Conservation (phyloP, 2,329 filamentous ascomycete genomes). For the Pseudogymnoascus sp. region DNA sequence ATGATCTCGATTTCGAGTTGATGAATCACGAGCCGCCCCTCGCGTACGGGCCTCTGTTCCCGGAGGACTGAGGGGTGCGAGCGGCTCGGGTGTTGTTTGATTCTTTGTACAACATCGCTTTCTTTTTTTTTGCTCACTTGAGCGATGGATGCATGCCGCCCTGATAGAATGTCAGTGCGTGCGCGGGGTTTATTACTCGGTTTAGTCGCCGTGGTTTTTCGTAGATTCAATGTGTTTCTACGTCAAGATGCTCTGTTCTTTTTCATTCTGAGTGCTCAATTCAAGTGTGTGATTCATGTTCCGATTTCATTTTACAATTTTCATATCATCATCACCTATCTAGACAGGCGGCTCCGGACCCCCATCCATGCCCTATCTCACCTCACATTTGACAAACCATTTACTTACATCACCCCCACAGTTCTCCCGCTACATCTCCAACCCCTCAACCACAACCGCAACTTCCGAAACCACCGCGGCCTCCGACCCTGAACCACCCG, state of each 20-base stretch:
- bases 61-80: not conserved
- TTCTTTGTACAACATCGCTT: not conserved
- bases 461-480: slow-evolving; percentile 30
- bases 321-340: not conserved
- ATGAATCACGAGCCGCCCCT: slow-evolving; percentile 26
- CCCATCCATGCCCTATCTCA: not conserved
- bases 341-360: not conserved
- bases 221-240: slow-evolving; percentile 6
- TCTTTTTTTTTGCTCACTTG: not conserved
- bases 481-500: slow-evolving; percentile 46
- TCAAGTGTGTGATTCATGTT: slow-evolving; percentile 8
- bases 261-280: not conserved
- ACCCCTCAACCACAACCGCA: slow-evolving; percentile 25
- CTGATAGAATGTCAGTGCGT: slow-evolving; percentile 6
- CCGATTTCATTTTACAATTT: not conserved
- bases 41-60: slow-evolving; percentile 5
- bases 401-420: slow-evolving; percentile 16
- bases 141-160: not conserved
- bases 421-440: slow-evolving; percentile 30
- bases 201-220: slow-evolving; percentile 7
- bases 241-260: not conserved
- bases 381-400: not conserved
- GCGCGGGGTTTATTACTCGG: not conserved
- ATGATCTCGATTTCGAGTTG: slow-evolving; percentile 31
- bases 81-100: not conserved